Conservation (phyloP, 208 protist genomes). For the Blastocrithidia nonstop region DNA sequence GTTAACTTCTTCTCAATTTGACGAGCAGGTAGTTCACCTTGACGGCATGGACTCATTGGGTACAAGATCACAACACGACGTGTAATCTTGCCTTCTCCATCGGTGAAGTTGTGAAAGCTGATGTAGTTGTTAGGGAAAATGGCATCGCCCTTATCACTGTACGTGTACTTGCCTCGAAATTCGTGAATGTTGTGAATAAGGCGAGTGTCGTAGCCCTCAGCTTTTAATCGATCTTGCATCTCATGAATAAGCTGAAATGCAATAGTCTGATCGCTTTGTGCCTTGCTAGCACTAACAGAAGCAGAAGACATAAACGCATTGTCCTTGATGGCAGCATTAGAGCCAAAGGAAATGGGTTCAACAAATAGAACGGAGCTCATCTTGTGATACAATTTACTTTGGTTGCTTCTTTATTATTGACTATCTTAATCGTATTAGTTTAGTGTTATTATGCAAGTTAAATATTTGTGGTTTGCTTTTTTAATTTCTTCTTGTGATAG, state of each 20-base stretch:
- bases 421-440: too few relatives aligned
- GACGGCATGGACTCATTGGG: constrained; percentile 57
- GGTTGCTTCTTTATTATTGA: neutral
- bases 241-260: constrained; percentile 15
- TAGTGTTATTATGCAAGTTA: too few relatives aligned
- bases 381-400: too few relatives aligned
- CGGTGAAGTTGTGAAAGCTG: constrained; percentile 68
- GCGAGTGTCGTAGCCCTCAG: constrained; percentile 10
- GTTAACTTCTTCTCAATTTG: constrained; percentile 34
- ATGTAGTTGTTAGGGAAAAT: constrained; percentile 58
- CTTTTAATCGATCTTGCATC: constrained; percentile 10
- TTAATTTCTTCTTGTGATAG: too few relatives aligned
- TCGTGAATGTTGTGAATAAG: constrained; percentile 18
- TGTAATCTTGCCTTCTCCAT: constrained; percentile 24
- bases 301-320: constrained; percentile 17
- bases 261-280: constrained; percentile 9
- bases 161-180: constrained; percentile 9
- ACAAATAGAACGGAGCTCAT: constrained; percentile 34
- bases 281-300: constrained; percentile 12
- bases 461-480: too few relatives aligned
- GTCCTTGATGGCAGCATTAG: constrained; percentile 19
- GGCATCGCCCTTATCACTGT: constrained; percentile 26
- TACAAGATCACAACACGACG: constrained; percentile 63
- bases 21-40: constrained; percentile 33
- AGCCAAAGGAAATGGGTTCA: constrained; percentile 20